phyloP scores from a whole-genome alignment of 805 yeast species.

The Cyberlindnera maclurae region DNA sequence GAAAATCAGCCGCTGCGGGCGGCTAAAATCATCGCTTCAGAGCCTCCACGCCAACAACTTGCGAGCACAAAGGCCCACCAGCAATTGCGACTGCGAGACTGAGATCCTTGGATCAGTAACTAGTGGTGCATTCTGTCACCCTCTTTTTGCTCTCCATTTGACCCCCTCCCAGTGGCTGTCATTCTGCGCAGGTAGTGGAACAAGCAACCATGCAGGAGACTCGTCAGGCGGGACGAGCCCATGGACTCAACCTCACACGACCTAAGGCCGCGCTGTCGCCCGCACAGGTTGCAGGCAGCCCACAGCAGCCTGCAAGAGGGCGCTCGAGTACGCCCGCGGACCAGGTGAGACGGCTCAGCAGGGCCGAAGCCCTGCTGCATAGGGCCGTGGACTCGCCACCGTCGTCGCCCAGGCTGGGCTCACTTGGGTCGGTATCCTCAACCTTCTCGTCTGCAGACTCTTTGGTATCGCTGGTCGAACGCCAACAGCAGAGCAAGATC shows the following conservation, averaged over 20 bases:
- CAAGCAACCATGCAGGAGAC: too few relatives aligned
- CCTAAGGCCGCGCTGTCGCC: neutral
- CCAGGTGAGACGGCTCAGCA: conserved; percentile 8
- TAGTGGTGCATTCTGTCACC: too few relatives aligned
- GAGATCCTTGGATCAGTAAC: too few relatives aligned
- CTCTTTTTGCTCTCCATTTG: too few relatives aligned
- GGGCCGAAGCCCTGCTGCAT: conserved; percentile 15
- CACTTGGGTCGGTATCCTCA: conserved; percentile 20
- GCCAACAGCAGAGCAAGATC: conserved; percentile 33
- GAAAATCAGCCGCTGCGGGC: too few relatives aligned
- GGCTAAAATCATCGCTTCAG: too few relatives aligned
- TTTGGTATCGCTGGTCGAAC: conserved; percentile 31
- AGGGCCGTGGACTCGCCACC: conserved; percentile 16
- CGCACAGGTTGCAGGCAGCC: conserved; percentile 1
- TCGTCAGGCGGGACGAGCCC: neutral
- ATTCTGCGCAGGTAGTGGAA: too few relatives aligned
- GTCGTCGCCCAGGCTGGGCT: conserved; percentile 7
- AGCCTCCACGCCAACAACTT: too few relatives aligned
- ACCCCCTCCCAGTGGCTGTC: too few relatives aligned
- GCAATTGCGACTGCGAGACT: too few relatives aligned
- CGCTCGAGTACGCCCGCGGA: too few relatives aligned
- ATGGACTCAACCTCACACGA: neutral
- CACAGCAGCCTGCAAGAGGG: neutral
- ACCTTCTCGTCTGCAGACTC: conserved; percentile 33
- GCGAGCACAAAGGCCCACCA: too few relatives aligned